Conservation (phyloP, 495 filamentous ascomycete species). For the Aspergillus avenaceus region DNA sequence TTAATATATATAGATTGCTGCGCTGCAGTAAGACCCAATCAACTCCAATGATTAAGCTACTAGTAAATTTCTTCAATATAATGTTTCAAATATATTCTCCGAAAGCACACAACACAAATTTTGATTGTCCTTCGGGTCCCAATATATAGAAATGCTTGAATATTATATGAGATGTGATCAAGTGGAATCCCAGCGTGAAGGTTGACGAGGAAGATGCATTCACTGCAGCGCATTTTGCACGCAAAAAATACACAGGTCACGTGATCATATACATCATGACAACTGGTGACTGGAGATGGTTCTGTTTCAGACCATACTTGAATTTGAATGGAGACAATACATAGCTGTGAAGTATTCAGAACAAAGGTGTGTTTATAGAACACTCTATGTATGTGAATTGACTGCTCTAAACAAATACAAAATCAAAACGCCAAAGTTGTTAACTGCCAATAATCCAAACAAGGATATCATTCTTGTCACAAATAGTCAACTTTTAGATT, state of each 20-base stretch:
- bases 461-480: slow-evolving; percentile 25
- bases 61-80: neutral
- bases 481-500: slow-evolving; percentile 16
- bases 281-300: neutral
- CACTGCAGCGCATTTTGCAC: too few relatives aligned
- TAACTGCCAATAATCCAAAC: slow-evolving; percentile 11
- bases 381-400: neutral
- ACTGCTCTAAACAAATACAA: slow-evolving; percentile 1
- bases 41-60: neutral
- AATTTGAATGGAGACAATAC: too few relatives aligned
- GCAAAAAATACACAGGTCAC: neutral
- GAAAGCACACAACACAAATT: neutral
- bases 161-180: neutral
- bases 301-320: too few relatives aligned
- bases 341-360: too few relatives aligned
- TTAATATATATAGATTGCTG: neutral
- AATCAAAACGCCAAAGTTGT: slow-evolving; percentile 16
- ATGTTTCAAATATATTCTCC: neutral
- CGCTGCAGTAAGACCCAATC: neutral
- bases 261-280: neutral
- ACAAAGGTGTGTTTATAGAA: slow-evolving; percentile 6
- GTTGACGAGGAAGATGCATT: too few relatives aligned
- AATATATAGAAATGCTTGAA: neutral
- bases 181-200: too few relatives aligned
- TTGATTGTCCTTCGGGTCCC: neutral